Evolutionary conservation across 805 yeast genomes (phyloP), one percentile per base, ranked within the genome.

Genomic region (Sugiyamaella boreocaroliniensis): DNA sequence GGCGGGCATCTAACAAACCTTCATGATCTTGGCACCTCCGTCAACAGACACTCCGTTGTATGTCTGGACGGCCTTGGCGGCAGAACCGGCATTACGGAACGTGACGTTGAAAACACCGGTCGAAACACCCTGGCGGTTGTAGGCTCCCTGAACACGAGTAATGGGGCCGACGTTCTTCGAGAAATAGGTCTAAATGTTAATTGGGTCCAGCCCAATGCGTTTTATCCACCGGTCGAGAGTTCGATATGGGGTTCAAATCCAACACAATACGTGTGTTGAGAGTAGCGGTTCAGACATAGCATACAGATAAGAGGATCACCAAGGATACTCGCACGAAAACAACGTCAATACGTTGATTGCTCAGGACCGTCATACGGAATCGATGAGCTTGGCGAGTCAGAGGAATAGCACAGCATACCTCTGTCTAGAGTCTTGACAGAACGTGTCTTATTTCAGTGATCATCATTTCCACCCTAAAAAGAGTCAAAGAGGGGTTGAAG

Each of bases 21-120:
- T 85, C 76, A 93, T 79, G 68, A 77, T 85, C 60, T 80, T 70
- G 55, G 82, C 78, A 56, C 97, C 97, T 51, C 83, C 83, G 67
- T 93, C 99, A 63, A 93, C 86, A 65, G 96, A 90, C 45, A 96
- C 92, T 65, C 93, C 92, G 70, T 92, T 86, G 75, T 85, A 92
- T 64, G 83, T 83, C 65, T 82, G 80, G 64, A 86, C 86, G 48
- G 97, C 96, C 64, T 74, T 76, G 56, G 79, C 72, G 49, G 98
- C 98, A 68, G 78, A 77, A 55, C 83, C 82, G 49, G 79, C 69
- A 54, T 76, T 75, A 65, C 74, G 81, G 76, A 93, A 93, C 54
- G 83, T 76, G 64, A 93, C 80, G 53, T 93, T 89, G 58, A 96
- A 96, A 74, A 83, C 80, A 71, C 99, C 99, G 58, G 86, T 86